These are phyloP conservation scores for Trametes elegans DNA, from an alignment of 768 basidiomycete genomes.

Conservation along the genomic window DNA sequence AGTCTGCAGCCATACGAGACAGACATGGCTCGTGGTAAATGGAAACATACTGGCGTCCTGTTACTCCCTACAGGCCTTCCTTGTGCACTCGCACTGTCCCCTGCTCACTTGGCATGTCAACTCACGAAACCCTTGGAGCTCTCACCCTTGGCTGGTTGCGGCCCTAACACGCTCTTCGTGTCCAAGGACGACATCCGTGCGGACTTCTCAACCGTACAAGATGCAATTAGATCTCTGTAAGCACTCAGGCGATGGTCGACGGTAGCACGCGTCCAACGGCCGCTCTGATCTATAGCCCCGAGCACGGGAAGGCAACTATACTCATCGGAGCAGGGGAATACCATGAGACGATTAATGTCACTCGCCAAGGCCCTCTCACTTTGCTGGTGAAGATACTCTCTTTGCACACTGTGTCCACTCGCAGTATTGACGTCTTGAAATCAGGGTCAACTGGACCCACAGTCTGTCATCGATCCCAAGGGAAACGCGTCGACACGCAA, in stretches of 20 bases:
- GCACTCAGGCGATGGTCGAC: conserved; percentile 20
- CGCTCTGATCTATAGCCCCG: conserved; percentile 35
- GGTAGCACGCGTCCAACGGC: background rate
- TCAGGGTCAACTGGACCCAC: conserved; percentile 49
- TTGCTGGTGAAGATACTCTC: conserved; percentile 44
- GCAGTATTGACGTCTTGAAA: no score
- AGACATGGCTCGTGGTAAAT: background rate
- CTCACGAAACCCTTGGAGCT: conserved; percentile 40
- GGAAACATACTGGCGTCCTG: no score
- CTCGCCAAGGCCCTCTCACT: conserved; percentile 50
- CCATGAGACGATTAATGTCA: conserved; percentile 57
- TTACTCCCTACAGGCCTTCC: background rate
- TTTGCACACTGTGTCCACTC: no score
- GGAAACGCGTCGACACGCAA: conserved; percentile 45
- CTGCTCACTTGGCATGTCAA: conserved; percentile 49
- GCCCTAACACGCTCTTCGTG: conserved; percentile 58
- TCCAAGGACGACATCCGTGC: conserved; percentile 46
- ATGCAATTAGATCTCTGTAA: conserved; percentile 55
- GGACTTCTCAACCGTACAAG: conserved; percentile 49
- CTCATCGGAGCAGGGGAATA: conserved; percentile 60
- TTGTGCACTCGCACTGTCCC: conserved; percentile 38
- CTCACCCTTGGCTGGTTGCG: conserved; percentile 53
- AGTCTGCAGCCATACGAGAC: background rate
- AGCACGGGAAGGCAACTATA: conserved; percentile 41
- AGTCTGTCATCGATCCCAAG: conserved; percentile 36